These are phyloP conservation scores for Colletotrichum sojae DNA, from an alignment of 2,329 filamentous ascomycete species.

Conservation along the genomic window DNA sequence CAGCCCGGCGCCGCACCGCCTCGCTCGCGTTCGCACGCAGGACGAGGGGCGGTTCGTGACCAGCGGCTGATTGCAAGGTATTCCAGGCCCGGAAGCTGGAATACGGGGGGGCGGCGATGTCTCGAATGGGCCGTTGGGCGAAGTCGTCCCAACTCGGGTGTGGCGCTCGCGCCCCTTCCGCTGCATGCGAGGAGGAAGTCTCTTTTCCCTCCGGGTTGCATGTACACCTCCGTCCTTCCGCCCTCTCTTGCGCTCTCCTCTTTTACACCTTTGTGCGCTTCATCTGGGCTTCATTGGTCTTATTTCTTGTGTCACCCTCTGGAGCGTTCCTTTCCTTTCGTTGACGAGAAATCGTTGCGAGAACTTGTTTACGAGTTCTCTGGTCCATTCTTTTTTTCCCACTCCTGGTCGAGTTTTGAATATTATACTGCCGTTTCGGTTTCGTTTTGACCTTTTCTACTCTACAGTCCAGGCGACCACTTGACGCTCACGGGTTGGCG, in stretches of 20 bases:
- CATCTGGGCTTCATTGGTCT: constrained; percentile 31
- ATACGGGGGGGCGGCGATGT: constrained; percentile 17
- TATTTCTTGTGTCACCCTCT: background rate
- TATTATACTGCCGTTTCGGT: background rate
- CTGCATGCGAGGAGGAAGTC: background rate
- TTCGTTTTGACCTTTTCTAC: constrained; percentile 5
- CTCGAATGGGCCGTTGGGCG: constrained; percentile 7
- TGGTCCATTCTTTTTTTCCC: constrained; percentile 35
- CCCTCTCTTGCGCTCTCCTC: constrained; percentile 9
- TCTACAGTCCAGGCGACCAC: constrained; percentile 29
- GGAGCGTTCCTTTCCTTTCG: constrained; percentile 35
- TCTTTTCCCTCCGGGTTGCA: constrained; percentile 6
- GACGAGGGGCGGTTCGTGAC: constrained; percentile 9
- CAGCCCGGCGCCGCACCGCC: constrained; percentile 28
- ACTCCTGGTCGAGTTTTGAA: constrained; percentile 33
- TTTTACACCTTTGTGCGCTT: constrained; percentile 27
- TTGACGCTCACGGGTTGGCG: background rate
- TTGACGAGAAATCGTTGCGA: constrained; percentile 19
- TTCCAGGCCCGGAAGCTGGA: constrained; percentile 30
- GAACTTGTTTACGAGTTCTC: constrained; percentile 26
- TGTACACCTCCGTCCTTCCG: constrained; percentile 25
- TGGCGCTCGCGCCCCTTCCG: constrained; percentile 9
- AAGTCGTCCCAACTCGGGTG: constrained; percentile 30
- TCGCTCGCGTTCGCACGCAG: constrained; percentile 29
- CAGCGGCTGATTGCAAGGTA: constrained; percentile 19